Percentiles rank a stretch among this genome's conserved stretches.
These are phyloP conservation scores for Penicillium canescens DNA, from an alignment of 495 filamentous ascomycete genomes.

Conservation along the genomic window DNA sequence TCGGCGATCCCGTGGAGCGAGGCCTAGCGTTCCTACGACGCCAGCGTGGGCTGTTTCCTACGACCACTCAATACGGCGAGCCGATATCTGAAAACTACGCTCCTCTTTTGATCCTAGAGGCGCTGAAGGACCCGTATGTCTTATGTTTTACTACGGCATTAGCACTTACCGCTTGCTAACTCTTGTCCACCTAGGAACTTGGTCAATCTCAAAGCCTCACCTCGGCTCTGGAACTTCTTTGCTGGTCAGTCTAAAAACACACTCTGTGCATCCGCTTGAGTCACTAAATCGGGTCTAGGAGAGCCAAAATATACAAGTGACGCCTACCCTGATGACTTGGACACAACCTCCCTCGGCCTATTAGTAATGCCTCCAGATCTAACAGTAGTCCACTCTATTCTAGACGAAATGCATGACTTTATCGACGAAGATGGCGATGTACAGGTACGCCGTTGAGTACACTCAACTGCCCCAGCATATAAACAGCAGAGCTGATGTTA, in stretches of 20 bases:
- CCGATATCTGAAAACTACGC: constrained; percentile 19
- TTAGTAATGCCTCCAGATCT: neutral
- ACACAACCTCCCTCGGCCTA: constrained; percentile 25
- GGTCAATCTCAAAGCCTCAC: constrained; percentile 8
- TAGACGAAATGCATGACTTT: constrained; percentile 23
- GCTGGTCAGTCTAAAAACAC: no score
- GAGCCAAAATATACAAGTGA: neutral
- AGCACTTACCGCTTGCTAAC: no score
- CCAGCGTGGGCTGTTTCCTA: neutral
- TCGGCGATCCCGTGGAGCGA: neutral
- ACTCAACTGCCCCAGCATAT: no score
- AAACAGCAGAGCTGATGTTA: no score
- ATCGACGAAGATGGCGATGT: constrained; percentile 15
- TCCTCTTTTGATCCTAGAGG: constrained; percentile 21
- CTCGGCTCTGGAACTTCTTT: constrained; percentile 17
- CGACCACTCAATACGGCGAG: neutral
- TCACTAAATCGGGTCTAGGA: neutral
- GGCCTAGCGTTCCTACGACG: constrained; percentile 7
- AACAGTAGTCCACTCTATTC: neutral
- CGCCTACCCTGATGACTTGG: constrained; percentile 24
- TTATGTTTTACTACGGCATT: no score
- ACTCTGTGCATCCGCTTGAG: no score
- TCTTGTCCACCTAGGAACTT: constrained; percentile 14
- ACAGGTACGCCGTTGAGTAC: neutral
- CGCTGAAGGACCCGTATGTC: constrained; percentile 4